Evolutionary conservation across 139 green algal genomes (phyloP), one percentile per base, ranked within the genome.

Genomic region (Asterochloris erici): DNA sequence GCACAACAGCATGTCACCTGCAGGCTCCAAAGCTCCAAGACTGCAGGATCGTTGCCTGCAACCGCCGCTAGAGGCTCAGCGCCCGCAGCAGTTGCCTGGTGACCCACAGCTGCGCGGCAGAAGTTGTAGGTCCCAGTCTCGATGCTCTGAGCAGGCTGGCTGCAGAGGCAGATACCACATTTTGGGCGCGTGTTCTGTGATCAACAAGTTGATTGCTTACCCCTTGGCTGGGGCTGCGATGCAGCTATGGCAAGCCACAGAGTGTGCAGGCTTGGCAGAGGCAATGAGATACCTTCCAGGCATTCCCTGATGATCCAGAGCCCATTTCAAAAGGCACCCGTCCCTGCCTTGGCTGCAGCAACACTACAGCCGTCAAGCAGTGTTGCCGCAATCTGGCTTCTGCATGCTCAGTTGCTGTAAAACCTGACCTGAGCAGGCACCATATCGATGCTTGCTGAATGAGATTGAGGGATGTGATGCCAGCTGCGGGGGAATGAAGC

Each of bases 341-440:
- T 90, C 82, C 9, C 85, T 74, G 47, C 85, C 87, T 79, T 90
- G 87, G 12, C 85, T 88, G 73, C 47, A 84, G 15, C 26, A 85
- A 66, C 15, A 71, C 15, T 10, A 27, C 14, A 61, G 21, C 54
- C 19, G 63, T 19, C 63, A 12, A 24, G 61, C 28, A 68, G 19
- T 14, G 54, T 12, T 26, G 29, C 38, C 29, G n/a, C 2, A 12
- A 29, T 15, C 14, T 14, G 14, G 11, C 29, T 29, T 47, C 24
- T 16, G 68, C 47, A n/a, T 11, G 75, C 19, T 69, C 0, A 29
- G 38, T 11, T 28, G 16, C 21, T 11, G 17, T 6, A 60, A 21
- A 9, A 26, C 26, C 26, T 79, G 11, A 14, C 26, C 54, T 69
- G 12, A 80, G 60, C 76, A 80, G 21, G 24, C 60, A 68, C 38